Conservation (phyloP, 192 early-diverging fungal genomes). For the Podila clonocystis region DNA sequence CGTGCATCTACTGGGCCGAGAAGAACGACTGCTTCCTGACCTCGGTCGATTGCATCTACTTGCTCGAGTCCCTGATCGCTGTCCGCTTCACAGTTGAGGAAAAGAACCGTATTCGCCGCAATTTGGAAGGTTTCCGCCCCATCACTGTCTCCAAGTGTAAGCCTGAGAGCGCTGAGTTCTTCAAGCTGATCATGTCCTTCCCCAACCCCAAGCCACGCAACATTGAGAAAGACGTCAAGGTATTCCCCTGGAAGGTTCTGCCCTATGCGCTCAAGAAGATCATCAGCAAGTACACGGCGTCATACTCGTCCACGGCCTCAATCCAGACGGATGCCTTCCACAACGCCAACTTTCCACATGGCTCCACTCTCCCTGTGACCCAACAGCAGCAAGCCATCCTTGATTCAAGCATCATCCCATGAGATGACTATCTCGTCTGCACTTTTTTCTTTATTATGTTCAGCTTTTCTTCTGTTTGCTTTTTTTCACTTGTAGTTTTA, state of each 20-base stretch:
- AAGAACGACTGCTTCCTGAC: constrained; percentile 81
- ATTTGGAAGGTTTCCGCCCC: constrained; percentile 83
- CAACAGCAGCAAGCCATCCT: constrained; percentile 38
- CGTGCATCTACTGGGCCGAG: constrained; percentile 84
- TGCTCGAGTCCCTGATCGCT: constrained; percentile 78
- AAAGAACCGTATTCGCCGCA: constrained; percentile 89
- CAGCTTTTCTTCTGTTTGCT: constrained; percentile 1
- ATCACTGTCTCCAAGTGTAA: constrained; percentile 82
- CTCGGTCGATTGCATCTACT: constrained; percentile 81
- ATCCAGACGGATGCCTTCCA: constrained; percentile 55
- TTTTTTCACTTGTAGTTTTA: constrained; percentile 7
- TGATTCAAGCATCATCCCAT: constrained; percentile 36
- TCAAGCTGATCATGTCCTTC: constrained; percentile 85
- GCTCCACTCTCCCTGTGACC: constrained; percentile 39
- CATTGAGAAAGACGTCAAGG: constrained; percentile 91
- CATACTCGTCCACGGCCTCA: constrained; percentile 56
- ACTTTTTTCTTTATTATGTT: background rate
- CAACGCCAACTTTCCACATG: constrained; percentile 49
- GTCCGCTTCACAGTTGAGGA: constrained; percentile 83
- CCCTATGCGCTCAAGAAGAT: constrained; percentile 79
- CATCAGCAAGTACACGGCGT: constrained; percentile 76
- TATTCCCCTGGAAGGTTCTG: constrained; percentile 83
- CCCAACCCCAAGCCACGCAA: constrained; percentile 85
- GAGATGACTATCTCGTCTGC: background rate
- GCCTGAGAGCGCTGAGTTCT: constrained; percentile 80